Percentiles rank a stretch among this genome's conserved stretches.
phyloP scores from a whole-genome alignment of 106 monocot genomes.

The Phalaenopsis equestris region DNA sequence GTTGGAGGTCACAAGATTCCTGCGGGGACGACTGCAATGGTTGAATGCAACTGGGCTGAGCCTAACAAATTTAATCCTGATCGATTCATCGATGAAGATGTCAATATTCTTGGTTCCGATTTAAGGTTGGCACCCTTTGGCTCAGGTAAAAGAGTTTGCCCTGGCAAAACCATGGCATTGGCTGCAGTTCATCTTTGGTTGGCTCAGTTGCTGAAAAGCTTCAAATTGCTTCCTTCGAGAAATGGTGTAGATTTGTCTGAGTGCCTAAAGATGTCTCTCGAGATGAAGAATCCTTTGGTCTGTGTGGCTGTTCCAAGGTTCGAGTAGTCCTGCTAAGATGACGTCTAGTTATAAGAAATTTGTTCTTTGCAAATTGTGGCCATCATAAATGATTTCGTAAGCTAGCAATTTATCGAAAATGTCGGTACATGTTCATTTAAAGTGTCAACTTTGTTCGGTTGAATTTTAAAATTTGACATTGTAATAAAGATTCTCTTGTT shows the following conservation, averaged over 20 bases:
- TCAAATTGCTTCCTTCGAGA: slow-evolving; percentile 4
- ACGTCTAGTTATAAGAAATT: background rate
- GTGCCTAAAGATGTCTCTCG: slow-evolving; percentile 17
- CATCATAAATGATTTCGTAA: no score
- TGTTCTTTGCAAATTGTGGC: background rate
- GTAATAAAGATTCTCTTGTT: no score
- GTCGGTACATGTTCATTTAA: no score
- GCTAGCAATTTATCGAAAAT: no score
- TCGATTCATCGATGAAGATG: slow-evolving; percentile 16
- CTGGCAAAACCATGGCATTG: slow-evolving; percentile 22
- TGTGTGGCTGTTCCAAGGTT: slow-evolving; percentile 12
- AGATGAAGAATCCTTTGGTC: slow-evolving; percentile 20
- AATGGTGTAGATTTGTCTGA: slow-evolving; percentile 13
- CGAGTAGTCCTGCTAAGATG: no score
- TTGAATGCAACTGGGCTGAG: slow-evolving; percentile 4
- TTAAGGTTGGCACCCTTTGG: slow-evolving; percentile 21
- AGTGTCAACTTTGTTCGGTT: no score
- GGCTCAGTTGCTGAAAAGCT: slow-evolving; percentile 20
- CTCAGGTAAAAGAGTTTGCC: slow-evolving; percentile 20
- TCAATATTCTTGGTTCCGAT: slow-evolving; percentile 13
- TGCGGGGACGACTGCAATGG: slow-evolving; percentile 23
- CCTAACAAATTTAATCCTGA: slow-evolving; percentile 13
- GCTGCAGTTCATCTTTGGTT: slow-evolving; percentile 19
- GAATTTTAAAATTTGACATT: no score
- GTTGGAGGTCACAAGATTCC: slow-evolving; percentile 11